These are phyloP conservation scores for Yamadazyma atlantica DNA, from an alignment of 1,139 yeast genomes.

Conservation along the genomic window DNA sequence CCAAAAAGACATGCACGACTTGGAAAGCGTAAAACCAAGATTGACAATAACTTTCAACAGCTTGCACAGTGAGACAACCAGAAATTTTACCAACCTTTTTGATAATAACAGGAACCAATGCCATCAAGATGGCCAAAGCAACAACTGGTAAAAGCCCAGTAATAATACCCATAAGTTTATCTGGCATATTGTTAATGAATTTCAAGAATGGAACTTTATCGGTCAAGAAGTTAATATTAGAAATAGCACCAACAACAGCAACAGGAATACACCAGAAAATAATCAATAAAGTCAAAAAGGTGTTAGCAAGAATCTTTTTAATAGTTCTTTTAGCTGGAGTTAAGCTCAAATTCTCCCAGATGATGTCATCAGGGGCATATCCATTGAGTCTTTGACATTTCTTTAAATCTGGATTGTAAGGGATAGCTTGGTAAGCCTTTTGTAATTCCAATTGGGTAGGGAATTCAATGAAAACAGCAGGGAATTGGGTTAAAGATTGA, in stretches of 20 bases:
- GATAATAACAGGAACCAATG: conserved; percentile 71
- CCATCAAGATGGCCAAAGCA: conserved; percentile 79
- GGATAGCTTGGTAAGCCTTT: conserved; percentile 78
- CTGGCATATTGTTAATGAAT: conserved; percentile 72
- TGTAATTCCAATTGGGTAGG: conserved; percentile 86
- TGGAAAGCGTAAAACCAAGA: conserved; percentile 86
- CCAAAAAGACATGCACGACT: conserved; percentile 80
- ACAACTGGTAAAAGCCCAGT: conserved; percentile 87
- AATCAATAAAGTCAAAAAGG: conserved; percentile 53
- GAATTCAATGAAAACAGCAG: conserved; percentile 85
- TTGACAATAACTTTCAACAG: conserved; percentile 80
- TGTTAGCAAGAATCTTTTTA: conserved; percentile 39
- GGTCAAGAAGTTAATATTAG: conserved; percentile 75
- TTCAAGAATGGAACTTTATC: conserved; percentile 65
- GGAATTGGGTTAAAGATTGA: conserved; percentile 47
- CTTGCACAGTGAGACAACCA: conserved; percentile 70
- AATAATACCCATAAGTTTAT: conserved; percentile 67
- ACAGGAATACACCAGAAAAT: conserved; percentile 95
- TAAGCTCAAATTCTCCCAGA: conserved; percentile 72
- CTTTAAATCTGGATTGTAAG: conserved; percentile 65
- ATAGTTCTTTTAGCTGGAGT: conserved; percentile 42
- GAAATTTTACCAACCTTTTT: conserved; percentile 62
- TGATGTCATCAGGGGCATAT: conserved; percentile 67
- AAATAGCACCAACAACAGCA: conserved; percentile 90
- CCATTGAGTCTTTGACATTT: conserved; percentile 64